Evolutionary conservation across 495 filamentous ascomycete genomes (phyloP).

Genomic region (Hyaloscypha hepaticicola): DNA sequence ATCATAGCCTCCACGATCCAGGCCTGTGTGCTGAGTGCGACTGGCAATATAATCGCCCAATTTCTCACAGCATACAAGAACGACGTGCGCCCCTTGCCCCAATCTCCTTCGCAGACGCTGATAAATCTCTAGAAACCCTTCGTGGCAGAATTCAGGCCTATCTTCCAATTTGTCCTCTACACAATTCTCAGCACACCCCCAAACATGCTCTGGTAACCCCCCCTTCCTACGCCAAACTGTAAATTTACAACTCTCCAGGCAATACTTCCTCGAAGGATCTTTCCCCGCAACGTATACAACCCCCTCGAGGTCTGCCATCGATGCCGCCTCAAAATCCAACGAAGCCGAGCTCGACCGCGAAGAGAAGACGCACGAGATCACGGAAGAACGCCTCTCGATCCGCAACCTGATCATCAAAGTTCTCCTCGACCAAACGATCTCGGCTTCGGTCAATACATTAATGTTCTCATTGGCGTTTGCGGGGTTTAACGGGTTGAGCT

Average conservation of each 20-base stretch:
- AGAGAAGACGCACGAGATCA: conserved; percentile 39
- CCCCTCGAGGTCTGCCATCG: conserved; percentile 38
- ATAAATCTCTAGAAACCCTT: conserved; percentile 44
- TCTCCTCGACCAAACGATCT: conserved; percentile 76
- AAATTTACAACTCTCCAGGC: conserved; percentile 33
- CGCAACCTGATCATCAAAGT: conserved; percentile 79
- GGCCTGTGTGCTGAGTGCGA: conserved; percentile 64
- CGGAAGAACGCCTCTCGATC: conserved; percentile 56
- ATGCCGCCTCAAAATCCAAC: conserved; percentile 40
- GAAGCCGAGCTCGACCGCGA: conserved; percentile 45
- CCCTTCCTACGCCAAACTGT: conserved; percentile 3
- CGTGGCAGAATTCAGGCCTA: conserved; percentile 56
- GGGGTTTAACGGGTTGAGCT: conserved; percentile 21
- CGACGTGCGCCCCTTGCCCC: conserved; percentile 46
- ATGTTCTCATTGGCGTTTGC: conserved; percentile 54
- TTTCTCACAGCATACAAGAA: conserved; percentile 65
- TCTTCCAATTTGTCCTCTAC: conserved; percentile 80
- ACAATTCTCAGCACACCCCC: conserved; percentile 73
- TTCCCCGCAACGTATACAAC: conserved; percentile 44
- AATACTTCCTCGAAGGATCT: conserved; percentile 50
- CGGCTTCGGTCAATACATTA: conserved; percentile 73
- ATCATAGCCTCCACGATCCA: conserved; percentile 68
- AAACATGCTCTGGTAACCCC: conserved; percentile 80
- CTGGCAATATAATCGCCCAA: conserved; percentile 84
- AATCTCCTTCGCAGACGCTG: conserved; percentile 27